phyloP scores from a whole-genome alignment of 2,329 filamentous ascomycete species.

The Sporothrix pallida region DNA sequence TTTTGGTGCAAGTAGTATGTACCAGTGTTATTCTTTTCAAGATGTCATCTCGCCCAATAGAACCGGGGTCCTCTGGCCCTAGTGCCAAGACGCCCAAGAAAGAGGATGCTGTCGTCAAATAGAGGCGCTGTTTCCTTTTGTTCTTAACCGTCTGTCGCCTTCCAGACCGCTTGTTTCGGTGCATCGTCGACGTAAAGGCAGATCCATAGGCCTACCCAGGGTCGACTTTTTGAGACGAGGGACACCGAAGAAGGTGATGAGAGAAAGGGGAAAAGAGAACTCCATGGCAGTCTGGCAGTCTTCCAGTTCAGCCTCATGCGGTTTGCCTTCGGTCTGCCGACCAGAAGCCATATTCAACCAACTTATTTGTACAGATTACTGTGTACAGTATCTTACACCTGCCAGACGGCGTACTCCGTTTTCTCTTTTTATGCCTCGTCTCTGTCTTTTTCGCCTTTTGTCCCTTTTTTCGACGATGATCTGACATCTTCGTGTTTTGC shows the following conservation, averaged over 20 bases:
- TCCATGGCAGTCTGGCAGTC: background rate
- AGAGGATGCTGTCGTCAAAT: background rate
- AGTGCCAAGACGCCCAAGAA: constrained; percentile 15
- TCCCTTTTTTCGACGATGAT: background rate
- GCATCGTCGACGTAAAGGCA: constrained; percentile 15
- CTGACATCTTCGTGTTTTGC: constrained; percentile 5
- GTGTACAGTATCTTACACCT: background rate
- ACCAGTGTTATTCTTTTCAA: background rate
- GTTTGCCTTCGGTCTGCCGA: background rate
- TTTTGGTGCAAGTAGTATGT: no score
- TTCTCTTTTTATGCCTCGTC: background rate
- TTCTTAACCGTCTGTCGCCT: background rate
- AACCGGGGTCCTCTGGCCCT: background rate
- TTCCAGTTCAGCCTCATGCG: constrained; percentile 8
- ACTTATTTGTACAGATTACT: background rate
- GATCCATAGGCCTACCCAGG: background rate
- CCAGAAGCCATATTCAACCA: background rate
- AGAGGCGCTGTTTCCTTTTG: constrained; percentile 10
- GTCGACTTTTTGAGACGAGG: background rate
- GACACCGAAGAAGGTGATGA: background rate
- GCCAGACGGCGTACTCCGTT: background rate
- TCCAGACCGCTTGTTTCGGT: constrained; percentile 12
- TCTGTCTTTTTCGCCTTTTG: background rate
- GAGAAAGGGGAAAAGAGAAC: no score
- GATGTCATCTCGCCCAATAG: constrained; percentile 9